phyloP scores from a whole-genome alignment of 2,329 filamentous ascomycete species.

The Alternaria ethzedia region DNA sequence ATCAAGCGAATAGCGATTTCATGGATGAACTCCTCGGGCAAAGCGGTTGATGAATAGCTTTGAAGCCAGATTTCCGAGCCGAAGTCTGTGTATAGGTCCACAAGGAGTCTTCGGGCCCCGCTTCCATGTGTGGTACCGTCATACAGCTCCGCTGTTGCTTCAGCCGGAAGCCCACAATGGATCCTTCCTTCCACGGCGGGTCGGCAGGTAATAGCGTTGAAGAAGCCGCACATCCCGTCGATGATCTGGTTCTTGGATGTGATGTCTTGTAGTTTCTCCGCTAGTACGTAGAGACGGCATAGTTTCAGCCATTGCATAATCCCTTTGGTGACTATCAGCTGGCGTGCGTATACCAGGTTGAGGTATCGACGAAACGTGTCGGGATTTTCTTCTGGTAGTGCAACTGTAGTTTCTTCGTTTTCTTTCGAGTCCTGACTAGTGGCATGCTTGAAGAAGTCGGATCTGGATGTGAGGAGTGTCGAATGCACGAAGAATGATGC shows the following conservation, averaged over 20 bases:
- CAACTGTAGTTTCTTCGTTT: too few species aligned
- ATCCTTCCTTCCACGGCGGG: too few species aligned
- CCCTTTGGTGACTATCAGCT: not conserved
- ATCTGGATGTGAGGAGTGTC: not conserved
- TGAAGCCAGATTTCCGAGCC: too few species aligned
- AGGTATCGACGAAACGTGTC: not conserved
- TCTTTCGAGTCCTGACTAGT: not conserved
- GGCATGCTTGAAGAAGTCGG: not conserved
- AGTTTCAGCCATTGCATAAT: fast-evolving
- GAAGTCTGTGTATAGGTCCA: too few species aligned
- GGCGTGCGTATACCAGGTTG: not conserved
- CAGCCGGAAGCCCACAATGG: too few species aligned
- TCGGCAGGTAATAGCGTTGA: not conserved
- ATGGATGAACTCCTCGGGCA: too few species aligned
- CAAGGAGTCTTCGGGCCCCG: too few species aligned
- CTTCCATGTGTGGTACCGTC: too few species aligned
- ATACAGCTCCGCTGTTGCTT: too few species aligned
- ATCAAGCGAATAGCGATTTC: too few species aligned
- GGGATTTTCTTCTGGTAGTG: not conserved
- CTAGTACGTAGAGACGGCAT: not conserved
- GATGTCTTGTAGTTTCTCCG: not conserved
- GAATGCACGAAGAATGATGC: fast-evolving
- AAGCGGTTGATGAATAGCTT: too few species aligned
- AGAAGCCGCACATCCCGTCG: not conserved
- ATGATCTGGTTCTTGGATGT: not conserved